A percentile compares a stretch with the other conserved stretches of the same genome.
Conservation (phyloP, 176 grass and related monocot species). For the Chloris gayana region DNA sequence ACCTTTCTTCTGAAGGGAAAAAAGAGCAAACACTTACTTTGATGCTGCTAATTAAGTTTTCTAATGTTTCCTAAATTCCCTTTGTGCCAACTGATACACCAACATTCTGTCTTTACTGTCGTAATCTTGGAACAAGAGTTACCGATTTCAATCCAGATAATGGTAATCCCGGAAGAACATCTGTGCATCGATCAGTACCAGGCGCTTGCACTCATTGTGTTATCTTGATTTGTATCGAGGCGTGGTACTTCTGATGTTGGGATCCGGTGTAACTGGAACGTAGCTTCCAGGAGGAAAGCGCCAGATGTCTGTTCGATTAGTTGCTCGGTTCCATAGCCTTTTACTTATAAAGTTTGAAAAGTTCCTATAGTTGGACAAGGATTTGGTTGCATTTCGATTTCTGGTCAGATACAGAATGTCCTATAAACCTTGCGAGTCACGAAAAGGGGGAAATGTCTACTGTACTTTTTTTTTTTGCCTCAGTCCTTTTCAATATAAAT, state of each 20-base stretch:
- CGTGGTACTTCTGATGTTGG: background rate
- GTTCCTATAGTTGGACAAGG: background rate
- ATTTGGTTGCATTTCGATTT: background rate
- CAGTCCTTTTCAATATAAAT: background rate
- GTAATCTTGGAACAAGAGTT: background rate
- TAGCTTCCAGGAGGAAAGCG: slow-evolving; percentile 26
- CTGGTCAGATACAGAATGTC: slow-evolving; percentile 15
- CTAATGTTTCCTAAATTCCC: too few relatives aligned
- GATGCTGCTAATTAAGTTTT: background rate
- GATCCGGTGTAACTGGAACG: background rate
- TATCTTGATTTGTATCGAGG: slow-evolving; percentile 12
- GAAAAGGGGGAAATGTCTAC: background rate
- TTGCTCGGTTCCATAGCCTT: background rate
- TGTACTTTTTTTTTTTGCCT: background rate
- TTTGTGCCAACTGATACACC: too few relatives aligned
- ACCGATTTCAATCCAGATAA: background rate
- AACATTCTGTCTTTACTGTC: background rate
- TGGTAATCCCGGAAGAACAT: background rate
- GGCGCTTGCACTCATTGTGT: background rate
- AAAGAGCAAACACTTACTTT: too few relatives aligned
- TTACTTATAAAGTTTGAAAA: background rate
- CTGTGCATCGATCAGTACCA: background rate
- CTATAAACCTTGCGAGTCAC: background rate
- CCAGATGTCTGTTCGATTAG: background rate
- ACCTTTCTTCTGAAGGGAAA: too few relatives aligned